Base-by-base conservation (phyloP, 768 basidiomycete species). In the Amanita inopinata region DNA sequence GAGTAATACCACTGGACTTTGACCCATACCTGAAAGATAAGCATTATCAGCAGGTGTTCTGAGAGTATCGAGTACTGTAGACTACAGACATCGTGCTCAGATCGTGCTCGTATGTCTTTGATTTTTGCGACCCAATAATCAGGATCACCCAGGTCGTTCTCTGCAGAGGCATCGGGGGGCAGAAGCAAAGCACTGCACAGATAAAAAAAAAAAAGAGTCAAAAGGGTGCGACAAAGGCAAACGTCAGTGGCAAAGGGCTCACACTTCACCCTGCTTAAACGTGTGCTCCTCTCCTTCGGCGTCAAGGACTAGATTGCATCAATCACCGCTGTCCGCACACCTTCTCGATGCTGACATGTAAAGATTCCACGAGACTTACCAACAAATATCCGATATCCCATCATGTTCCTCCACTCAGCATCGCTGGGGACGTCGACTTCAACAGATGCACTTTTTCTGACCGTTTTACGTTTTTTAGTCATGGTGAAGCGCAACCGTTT, bases 1-100 rank as follows among this genome's bases (percentile, higher is more conserved):
- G 69, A 63, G 56, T 74, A 81, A 36, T 60, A 78, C 78, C 78
- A 81, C 36, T 71, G 65, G 0, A 80, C 65, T 7, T 48, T 54
- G 0, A 60, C 64, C 73, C 74, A 79, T 0, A 79, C 76, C 70
- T 80, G 27, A 1, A 27, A 10, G 5, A 8, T 30, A 31, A 30
- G 1, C 33, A 15, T 25, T 19, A 11, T 15, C 23, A 33, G 18
- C 31, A 10, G 33, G 15, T 20, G 3, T 8, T 2, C 5, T 11
- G 23, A 41, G 24, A 12, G 1, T 15, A 32, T 12, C 1, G 41
- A 28, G 35, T 19, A 33, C 32, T 33, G 18, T 14, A 7, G 49
- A 61, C 34, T 42, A 72, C 63, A 2, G 46, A 47, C 57, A 3
- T 62, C 56, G 5, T 47, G 51, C 7, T 41, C 52, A 32, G 37